Evolutionary conservation across 208 protist species (phyloP), one percentile per base, ranked within the genome.

Genomic region (Leishmania guyanensis): DNA sequence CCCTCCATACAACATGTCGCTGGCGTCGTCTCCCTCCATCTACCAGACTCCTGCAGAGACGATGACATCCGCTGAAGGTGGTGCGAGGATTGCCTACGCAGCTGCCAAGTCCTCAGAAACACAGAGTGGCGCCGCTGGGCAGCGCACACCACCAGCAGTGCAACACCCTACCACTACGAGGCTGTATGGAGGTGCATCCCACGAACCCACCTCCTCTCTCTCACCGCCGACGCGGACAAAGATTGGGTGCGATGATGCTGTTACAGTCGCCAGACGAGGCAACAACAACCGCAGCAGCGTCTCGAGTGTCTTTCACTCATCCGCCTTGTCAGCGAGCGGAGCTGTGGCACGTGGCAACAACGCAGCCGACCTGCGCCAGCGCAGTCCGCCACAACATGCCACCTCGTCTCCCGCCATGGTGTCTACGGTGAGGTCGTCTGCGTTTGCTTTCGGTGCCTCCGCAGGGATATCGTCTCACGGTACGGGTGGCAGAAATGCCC

Each of bases 401-500:
- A 53, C 69, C 69, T 73, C 69, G 69, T 73, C 69, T 73, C 6
- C 33, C 5, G 69, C 69, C 20, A 73, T 29, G 20, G 69, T 73
- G 43, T 73, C 69, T 53, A 73, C 69, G 39, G 69, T 73, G 69
- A 73, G 43, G 69, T 43, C 46, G 69, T 50, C 72, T 9, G 29
- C 72, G 33, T 46, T 53, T 26, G 51, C 64, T 5, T 29, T 65
- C 29, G 48, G 73, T 51, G 39, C 29, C 6, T 43, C 56, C 39
- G 51, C 70, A 29, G 60, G n/a, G 1, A 46, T 51, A 16, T 54
- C 51, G 5, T 26, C 50, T 62, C 71, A 20, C 5, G 39, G 50
- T 60, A 26, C 50, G 29, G 17, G 46, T 46, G 71, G n/a, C 48
- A 54, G 51, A 62, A 29, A 33, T 5, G 10, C 71, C 26, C 71